Percentiles rank a stretch among this genome's conserved stretches.
These are phyloP conservation scores for Boletus speciosus DNA, from an alignment of 768 basidiomycete genomes.

Conservation along the genomic window DNA sequence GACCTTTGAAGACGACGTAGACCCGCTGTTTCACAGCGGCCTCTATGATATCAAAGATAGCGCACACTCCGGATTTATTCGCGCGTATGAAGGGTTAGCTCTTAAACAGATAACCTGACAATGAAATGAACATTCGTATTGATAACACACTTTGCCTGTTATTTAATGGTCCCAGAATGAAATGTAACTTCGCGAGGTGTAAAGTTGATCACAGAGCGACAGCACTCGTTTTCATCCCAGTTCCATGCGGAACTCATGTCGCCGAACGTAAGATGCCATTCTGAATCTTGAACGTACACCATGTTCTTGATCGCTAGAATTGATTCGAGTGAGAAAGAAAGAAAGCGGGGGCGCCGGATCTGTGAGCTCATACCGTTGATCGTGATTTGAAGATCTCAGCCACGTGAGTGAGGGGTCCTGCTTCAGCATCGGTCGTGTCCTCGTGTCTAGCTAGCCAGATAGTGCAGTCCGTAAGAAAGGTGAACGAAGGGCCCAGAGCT, in stretches of 20 bases:
- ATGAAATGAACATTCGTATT: background rate
- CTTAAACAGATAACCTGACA: background rate
- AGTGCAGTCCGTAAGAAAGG: conserved; percentile 67
- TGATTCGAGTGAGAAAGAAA: background rate
- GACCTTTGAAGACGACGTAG: background rate
- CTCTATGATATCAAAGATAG: background rate
- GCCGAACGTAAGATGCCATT: conserved; percentile 27
- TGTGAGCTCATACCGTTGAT: conserved; percentile 31
- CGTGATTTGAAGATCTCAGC: conserved; percentile 45
- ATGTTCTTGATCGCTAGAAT: conserved; percentile 36
- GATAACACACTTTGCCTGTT: background rate
- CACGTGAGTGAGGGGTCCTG: conserved; percentile 26
- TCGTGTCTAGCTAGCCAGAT: conserved; percentile 55
- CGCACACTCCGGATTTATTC: background rate
- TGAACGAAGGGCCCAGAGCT: conserved; percentile 72
- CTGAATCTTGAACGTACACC: conserved; percentile 40
- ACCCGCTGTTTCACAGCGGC: background rate
- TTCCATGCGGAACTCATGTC: background rate
- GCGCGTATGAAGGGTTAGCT: background rate
- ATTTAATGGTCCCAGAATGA: background rate
- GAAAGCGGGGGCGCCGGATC: background rate
- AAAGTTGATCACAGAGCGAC: background rate
- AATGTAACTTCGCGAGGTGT: background rate
- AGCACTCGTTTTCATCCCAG: background rate
- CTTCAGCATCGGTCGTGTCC: conserved; percentile 11